Percentiles rank a stretch among this genome's conserved stretches.
These are phyloP conservation scores for Calocybe gambosa DNA, from an alignment of 1,284 basidiomycete species.

Conservation along the genomic window DNA sequence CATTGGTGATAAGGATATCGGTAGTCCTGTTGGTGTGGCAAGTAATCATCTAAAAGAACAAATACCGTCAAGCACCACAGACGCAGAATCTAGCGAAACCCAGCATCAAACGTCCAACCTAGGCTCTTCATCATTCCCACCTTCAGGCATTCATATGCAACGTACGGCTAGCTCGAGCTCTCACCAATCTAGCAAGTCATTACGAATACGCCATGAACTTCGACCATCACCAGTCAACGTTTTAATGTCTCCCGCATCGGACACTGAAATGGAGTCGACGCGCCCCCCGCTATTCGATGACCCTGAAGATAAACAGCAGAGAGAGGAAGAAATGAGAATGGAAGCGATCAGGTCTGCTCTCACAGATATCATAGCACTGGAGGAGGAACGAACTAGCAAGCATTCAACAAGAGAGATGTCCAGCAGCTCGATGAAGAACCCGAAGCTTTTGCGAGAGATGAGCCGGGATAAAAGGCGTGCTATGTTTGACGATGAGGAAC, in stretches of 20 bases:
- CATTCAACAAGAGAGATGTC: slow-evolving; percentile 16
- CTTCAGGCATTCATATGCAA: slow-evolving; percentile 27
- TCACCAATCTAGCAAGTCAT: slow-evolving; percentile 22
- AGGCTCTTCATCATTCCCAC: slow-evolving; percentile 32
- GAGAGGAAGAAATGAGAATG: slow-evolving; percentile 74
- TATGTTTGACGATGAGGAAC: slow-evolving; percentile 36
- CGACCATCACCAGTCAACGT: slow-evolving; percentile 47
- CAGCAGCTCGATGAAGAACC: slow-evolving; percentile 9
- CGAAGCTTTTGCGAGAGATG: slow-evolving; percentile 1
- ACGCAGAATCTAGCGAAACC: slow-evolving; percentile 17
- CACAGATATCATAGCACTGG: slow-evolving; percentile 87
- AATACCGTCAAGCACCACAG: slow-evolving; percentile 16
- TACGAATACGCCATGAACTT: slow-evolving; percentile 26
- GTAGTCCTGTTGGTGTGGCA: slow-evolving; percentile 10
- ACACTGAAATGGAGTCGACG: slow-evolving; percentile 41
- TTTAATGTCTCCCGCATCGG: slow-evolving; percentile 64
- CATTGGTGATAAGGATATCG: slow-evolving; percentile 62
- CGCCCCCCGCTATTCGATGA: slow-evolving; percentile 78
- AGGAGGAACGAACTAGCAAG: slow-evolving; percentile 43
- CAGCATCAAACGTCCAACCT: slow-evolving; percentile 16
- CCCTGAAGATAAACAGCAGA: slow-evolving; percentile 56
- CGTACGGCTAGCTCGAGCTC: slow-evolving; percentile 32
- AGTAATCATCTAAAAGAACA: slow-evolving; percentile 20
- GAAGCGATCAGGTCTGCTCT: slow-evolving; percentile 92
- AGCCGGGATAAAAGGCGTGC: slow-evolving; percentile 18